Evolutionary conservation across 331 rosid species (phyloP).

Genomic region (Cydonia oblonga): DNA sequence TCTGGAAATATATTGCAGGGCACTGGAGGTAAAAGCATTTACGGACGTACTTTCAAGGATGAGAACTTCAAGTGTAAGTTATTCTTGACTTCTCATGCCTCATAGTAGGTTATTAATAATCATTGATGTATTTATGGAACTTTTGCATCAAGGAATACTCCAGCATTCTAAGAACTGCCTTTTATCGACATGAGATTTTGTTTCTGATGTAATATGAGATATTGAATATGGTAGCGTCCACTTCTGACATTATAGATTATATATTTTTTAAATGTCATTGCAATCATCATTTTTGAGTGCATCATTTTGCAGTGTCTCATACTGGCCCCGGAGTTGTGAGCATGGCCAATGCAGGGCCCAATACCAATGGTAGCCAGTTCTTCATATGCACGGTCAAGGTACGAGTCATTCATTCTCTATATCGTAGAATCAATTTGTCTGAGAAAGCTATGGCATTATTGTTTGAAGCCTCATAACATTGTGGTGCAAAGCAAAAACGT

Average conservation of each 20-base stretch:
- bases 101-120: not conserved
- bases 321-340: constrained; percentile 81
- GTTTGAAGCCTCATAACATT: not conserved
- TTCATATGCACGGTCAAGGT: constrained; percentile 96
- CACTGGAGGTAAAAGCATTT: constrained; percentile 92
- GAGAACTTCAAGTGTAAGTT: constrained; percentile 88
- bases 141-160: not conserved
- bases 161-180: not conserved
- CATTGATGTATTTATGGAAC: not conserved
- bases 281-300: constrained; percentile 10
- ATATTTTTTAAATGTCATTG: not conserved
- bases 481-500: not conserved
- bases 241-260: not conserved
- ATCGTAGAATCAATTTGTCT: not conserved
- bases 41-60: constrained; percentile 91
- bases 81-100: constrained; percentile 4
- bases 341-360: constrained; percentile 99
- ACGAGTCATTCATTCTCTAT: not conserved
- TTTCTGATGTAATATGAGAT: not conserved
- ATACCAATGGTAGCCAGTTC: constrained; percentile 94
- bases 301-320: constrained; percentile 53
- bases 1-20: constrained; percentile 40
- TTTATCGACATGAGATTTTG: not conserved
- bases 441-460: not conserved
- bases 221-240: not conserved